Evolutionary conservation across 2,329 filamentous ascomycete genomes (phyloP).

Genomic region (Exophiala oligosperma): DNA sequence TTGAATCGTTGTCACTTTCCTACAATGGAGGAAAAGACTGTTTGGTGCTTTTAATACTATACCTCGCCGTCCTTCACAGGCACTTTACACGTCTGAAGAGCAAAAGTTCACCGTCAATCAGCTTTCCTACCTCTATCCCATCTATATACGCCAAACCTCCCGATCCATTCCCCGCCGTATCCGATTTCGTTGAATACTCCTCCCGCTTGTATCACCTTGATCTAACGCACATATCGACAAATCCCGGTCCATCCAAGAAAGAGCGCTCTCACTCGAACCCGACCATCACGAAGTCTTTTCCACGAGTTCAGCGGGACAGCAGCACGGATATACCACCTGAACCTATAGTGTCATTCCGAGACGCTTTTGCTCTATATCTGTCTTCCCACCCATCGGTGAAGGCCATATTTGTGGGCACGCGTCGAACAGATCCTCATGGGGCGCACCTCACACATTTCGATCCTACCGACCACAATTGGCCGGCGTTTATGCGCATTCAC

Average conservation of each 20-base stretch:
- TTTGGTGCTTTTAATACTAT: slow-evolving; percentile 83
- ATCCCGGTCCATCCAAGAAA: slow-evolving; percentile 42
- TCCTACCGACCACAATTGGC: slow-evolving; percentile 86
- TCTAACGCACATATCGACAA: slow-evolving; percentile 69
- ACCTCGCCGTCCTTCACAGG: slow-evolving; percentile 64
- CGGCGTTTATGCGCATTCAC: slow-evolving; percentile 86
- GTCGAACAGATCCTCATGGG: slow-evolving; percentile 90
- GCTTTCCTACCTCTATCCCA: slow-evolving; percentile 59
- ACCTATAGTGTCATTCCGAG: slow-evolving; percentile 61
- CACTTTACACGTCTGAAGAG: slow-evolving; percentile 28
- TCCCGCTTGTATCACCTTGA: slow-evolving; percentile 71
- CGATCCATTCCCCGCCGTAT: slow-evolving; percentile 82
- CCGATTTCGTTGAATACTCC: slow-evolving; percentile 74
- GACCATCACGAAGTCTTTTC: slow-evolving; percentile 8
- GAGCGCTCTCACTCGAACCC: slow-evolving; percentile 25
- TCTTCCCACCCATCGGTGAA: slow-evolving; percentile 52
- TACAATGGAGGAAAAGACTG: slow-evolving; percentile 99
- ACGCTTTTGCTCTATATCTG: slow-evolving; percentile 77
- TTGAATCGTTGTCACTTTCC: slow-evolving; percentile 78
- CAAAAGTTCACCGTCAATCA: not conserved
- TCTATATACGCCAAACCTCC: slow-evolving; percentile 86
- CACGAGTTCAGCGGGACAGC: not conserved
- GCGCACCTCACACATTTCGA: slow-evolving; percentile 78
- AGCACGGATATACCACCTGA: slow-evolving; percentile 1
- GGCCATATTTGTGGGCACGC: slow-evolving; percentile 83